phyloP scores from a whole-genome alignment of 805 yeast genomes.

The Myxozyma monticola region DNA sequence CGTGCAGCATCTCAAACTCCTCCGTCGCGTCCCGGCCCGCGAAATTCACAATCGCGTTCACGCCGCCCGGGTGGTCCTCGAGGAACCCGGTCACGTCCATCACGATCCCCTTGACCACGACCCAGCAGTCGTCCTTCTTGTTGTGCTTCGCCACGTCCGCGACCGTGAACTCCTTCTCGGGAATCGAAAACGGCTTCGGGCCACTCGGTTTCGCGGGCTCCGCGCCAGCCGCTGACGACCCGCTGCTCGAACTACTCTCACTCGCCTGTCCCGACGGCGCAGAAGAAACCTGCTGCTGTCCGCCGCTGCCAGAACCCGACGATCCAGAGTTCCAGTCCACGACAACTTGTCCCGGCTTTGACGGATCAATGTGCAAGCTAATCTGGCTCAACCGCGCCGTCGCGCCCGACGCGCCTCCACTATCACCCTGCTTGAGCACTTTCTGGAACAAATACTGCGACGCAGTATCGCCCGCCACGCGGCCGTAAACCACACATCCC shows the following conservation, averaged over 20 bases:
- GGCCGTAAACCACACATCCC: constrained; percentile 58
- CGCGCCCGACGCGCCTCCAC: constrained; percentile 36
- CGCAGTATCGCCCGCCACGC: constrained; percentile 47
- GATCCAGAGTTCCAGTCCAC: constrained; percentile 28
- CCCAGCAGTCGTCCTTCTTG: constrained; percentile 70
- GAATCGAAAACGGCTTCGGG: constrained; percentile 43
- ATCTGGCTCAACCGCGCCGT: constrained; percentile 46
- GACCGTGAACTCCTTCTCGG: constrained; percentile 46
- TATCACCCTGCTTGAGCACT: constrained; percentile 36
- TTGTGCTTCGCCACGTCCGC: constrained; percentile 49
- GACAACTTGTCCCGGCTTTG: constrained; percentile 30
- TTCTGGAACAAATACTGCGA: constrained; percentile 40
- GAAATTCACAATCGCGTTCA: constrained; percentile 61
- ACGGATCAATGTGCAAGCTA: constrained; percentile 41
- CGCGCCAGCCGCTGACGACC: constrained; percentile 17
- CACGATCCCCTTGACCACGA: constrained; percentile 66
- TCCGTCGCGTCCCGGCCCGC: constrained; percentile 80
- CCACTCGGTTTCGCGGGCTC: constrained; percentile 6
- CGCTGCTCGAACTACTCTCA: constrained; percentile 4
- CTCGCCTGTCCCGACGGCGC: constrained; percentile 16
- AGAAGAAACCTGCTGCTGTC: constrained; percentile 10
- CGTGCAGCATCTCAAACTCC: constrained; percentile 65
- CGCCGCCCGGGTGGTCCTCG: constrained; percentile 67
- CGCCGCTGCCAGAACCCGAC: constrained; percentile 10
- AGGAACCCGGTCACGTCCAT: constrained; percentile 61